These are phyloP conservation scores for Phaeosphaeria sp. DNA, from an alignment of 2,329 filamentous ascomycete genomes.

Conservation along the genomic window DNA sequence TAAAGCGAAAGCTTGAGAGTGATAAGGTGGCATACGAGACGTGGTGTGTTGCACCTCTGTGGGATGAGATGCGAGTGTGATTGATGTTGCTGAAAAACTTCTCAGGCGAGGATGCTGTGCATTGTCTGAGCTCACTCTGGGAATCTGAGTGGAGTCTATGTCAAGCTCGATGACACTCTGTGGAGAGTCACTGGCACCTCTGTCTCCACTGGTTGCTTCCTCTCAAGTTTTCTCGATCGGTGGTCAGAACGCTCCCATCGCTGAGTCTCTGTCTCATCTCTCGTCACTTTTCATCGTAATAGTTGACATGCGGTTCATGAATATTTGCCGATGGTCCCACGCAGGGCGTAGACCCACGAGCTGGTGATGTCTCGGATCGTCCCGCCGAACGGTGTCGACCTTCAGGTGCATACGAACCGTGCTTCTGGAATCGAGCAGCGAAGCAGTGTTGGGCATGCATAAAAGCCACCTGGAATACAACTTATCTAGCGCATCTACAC, in stretches of 20 bases:
- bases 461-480: background rate
- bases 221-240: background rate
- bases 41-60: slow-evolving; percentile 1
- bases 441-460: background rate
- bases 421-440: background rate
- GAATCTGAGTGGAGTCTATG: background rate
- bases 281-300: background rate
- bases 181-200: background rate
- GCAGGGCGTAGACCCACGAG: background rate
- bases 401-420: background rate
- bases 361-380: background rate
- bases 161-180: background rate
- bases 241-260: background rate
- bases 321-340: background rate
- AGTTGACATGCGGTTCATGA: background rate
- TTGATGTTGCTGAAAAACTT: background rate
- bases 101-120: background rate
- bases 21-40: slow-evolving; percentile 7
- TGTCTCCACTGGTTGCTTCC: background rate
- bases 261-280: background rate
- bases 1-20: slow-evolving; percentile 8
- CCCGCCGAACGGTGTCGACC: background rate
- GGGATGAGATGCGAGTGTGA: background rate
- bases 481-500: background rate
- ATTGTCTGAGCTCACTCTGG: background rate